These are phyloP conservation scores for Pseudocercospora pini-densiflorae DNA, from an alignment of 2,329 filamentous ascomycete species.

Conservation along the genomic window DNA sequence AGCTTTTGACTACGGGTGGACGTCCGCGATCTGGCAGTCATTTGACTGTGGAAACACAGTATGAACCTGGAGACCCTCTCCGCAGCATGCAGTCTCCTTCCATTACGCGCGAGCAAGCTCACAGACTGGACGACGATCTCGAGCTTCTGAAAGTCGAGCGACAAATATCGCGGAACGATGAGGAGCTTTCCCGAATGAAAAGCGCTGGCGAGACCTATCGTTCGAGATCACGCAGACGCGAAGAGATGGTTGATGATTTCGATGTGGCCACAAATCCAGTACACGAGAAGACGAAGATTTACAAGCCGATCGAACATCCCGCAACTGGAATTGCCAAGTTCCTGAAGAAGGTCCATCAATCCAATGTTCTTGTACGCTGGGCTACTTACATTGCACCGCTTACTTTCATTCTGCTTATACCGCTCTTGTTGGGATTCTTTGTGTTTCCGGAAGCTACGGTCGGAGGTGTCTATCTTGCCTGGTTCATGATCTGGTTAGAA, in stretches of 20 bases:
- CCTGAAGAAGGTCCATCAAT: slow-evolving; percentile 68
- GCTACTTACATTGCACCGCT: slow-evolving; percentile 73
- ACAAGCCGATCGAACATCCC: slow-evolving; percentile 67
- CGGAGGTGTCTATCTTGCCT: slow-evolving; percentile 77
- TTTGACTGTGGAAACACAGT: slow-evolving; percentile 50
- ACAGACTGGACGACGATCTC: slow-evolving; percentile 68
- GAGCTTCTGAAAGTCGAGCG: slow-evolving; percentile 68
- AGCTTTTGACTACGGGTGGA: slow-evolving; percentile 14
- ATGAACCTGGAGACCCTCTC: slow-evolving; percentile 38
- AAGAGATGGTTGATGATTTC: slow-evolving; percentile 68
- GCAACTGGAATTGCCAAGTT: slow-evolving; percentile 65
- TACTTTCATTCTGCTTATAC: slow-evolving; percentile 67
- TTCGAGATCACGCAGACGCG: slow-evolving; percentile 55
- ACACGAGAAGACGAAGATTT: slow-evolving; percentile 68
- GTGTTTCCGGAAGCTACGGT: slow-evolving; percentile 60
- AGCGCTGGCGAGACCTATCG: slow-evolving; percentile 53
- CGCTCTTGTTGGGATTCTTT: slow-evolving; percentile 67
- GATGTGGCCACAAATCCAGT: slow-evolving; percentile 70
- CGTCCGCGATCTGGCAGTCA: slow-evolving; percentile 43
- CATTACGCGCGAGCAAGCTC: slow-evolving; percentile 62
- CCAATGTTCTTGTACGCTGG: slow-evolving; percentile 69
- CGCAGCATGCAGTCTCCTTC: slow-evolving; percentile 54
- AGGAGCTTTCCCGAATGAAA: slow-evolving; percentile 36
- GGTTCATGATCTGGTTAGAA: slow-evolving; percentile 96
- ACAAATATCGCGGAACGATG: slow-evolving; percentile 54